These are phyloP conservation scores for Aspergillus vadensis DNA, from an alignment of 2,329 filamentous ascomycete genomes.

Conservation along the genomic window DNA sequence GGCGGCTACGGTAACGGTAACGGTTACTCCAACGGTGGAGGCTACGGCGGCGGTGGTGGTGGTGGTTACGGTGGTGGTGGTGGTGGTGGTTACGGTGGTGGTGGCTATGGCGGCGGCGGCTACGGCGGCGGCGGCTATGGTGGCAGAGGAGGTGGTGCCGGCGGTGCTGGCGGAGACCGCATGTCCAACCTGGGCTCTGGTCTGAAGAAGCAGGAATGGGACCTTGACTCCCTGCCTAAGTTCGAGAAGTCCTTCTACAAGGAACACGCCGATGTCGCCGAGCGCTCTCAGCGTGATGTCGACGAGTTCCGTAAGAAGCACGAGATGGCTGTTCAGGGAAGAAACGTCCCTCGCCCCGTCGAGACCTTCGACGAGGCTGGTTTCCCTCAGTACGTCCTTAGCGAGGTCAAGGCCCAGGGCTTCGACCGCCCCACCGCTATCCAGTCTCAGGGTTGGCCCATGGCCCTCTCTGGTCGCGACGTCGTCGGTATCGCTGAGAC, in stretches of 20 bases:
- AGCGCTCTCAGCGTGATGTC: conserved; percentile 75
- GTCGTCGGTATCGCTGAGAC: conserved; percentile 99
- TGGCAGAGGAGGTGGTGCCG: conserved; percentile 42
- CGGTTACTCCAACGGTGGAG: conserved; percentile 48
- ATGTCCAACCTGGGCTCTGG: conserved; percentile 90
- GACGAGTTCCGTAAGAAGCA: conserved; percentile 84
- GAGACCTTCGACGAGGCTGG: conserved; percentile 97
- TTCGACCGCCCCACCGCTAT: conserved; percentile 93
- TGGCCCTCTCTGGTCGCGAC: conserved; percentile 96
- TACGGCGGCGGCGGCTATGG: conserved; percentile 37
- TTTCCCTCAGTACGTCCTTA: conserved; percentile 96
- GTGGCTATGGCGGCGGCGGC: conserved; percentile 33
- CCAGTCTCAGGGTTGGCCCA: conserved; percentile 98
- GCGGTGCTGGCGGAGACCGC: conserved; percentile 77
- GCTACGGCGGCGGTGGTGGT: conserved; percentile 40
- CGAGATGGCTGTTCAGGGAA: conserved; percentile 79
- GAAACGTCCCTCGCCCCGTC: conserved; percentile 85
- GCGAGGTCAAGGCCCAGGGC: conserved; percentile 96
- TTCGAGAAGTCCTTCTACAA: conserved; percentile 99
- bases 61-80: conserved; percentile 33
- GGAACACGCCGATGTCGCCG: conserved; percentile 77
- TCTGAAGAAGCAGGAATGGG: conserved; percentile 86
- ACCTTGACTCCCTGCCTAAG: conserved; percentile 78
- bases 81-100: conserved; percentile 31
- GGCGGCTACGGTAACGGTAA: conserved; percentile 54